phyloP scores from a whole-genome alignment of 257 asterid genomes.

The Nemophila menziesii region DNA sequence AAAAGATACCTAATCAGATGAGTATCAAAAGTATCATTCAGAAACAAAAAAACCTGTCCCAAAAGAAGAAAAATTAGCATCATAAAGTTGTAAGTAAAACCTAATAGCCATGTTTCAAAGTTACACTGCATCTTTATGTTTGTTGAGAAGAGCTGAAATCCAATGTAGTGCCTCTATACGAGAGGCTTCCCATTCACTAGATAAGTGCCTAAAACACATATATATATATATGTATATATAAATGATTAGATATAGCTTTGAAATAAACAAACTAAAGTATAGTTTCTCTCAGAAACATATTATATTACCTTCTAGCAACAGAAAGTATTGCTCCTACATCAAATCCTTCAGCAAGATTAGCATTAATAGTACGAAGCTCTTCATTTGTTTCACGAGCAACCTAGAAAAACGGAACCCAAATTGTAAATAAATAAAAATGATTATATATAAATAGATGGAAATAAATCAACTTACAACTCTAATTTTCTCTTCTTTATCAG shows the following conservation, averaged over 20 bases:
- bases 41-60: constrained; percentile 71
- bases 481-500: constrained; percentile 97
- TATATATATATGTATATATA: too few relatives aligned
- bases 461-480: constrained; percentile 56
- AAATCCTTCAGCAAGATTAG: constrained; percentile 78
- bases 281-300: constrained; percentile 2
- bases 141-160: constrained; percentile 63
- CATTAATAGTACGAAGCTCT: constrained; percentile 77
- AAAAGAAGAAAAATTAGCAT: constrained; percentile 13
- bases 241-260: too few relatives aligned
- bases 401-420: constrained; percentile 19
- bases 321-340: constrained; percentile 84
- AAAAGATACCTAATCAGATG: constrained; percentile 90
- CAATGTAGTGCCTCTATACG: constrained; percentile 96
- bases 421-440: not conserved
- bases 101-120: constrained; percentile 2
- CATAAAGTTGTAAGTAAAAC: too few relatives aligned
- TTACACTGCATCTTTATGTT: constrained; percentile 53
- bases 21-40: constrained; percentile 68
- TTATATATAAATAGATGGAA: not conserved
- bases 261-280: too few relatives aligned
- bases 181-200: constrained; percentile 95
- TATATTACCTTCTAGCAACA: constrained; percentile 93
- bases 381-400: constrained; percentile 98
- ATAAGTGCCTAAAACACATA: constrained; percentile 65